Conservation (phyloP, 2,329 filamentous ascomycete genomes). For the Furcasterigmium furcatum region DNA sequence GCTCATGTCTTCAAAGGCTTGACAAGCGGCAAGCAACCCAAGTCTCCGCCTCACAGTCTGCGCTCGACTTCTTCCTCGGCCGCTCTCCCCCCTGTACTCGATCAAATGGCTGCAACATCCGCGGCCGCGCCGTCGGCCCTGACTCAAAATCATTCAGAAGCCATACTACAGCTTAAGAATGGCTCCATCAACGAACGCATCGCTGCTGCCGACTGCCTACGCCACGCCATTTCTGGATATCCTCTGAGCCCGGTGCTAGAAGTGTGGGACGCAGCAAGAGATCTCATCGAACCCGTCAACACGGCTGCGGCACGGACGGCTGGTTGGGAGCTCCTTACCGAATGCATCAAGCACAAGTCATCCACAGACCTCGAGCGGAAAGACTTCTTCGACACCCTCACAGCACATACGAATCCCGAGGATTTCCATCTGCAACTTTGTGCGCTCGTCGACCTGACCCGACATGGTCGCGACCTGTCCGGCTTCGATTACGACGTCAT, state of each 20-base stretch:
- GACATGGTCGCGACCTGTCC: conserved; percentile 57
- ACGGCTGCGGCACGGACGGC: conserved; percentile 49
- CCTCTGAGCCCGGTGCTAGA: conserved; percentile 56
- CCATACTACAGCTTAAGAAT: conserved; percentile 51
- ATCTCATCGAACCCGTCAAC: conserved; percentile 58
- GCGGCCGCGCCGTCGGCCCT: conserved; percentile 35
- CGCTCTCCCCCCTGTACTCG: conserved; percentile 35
- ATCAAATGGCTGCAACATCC: conserved; percentile 35
- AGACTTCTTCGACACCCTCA: conserved; percentile 63
- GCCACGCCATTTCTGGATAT: conserved; percentile 54
- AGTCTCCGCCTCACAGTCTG: conserved; percentile 41
- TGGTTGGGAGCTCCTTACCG: conserved; percentile 64
- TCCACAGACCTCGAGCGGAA: conserved; percentile 65
- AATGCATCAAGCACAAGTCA: conserved; percentile 60
- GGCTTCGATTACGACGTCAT: conserved; percentile 68
- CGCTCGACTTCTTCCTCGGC: conserved; percentile 33
- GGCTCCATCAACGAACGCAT: conserved; percentile 51
- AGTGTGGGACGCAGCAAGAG: conserved; percentile 65
- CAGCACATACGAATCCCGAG: conserved; percentile 51
- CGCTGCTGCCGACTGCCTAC: conserved; percentile 54
- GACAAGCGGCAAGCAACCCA: conserved; percentile 51
- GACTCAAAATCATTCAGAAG: conserved; percentile 49
- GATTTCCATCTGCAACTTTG: conserved; percentile 67
- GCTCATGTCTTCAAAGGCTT: conserved; percentile 63
- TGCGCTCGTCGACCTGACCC: conserved; percentile 59